Evolutionary conservation across 495 filamentous ascomycete genomes (phyloP), one percentile per base, ranked within the genome.

Genomic region (Rusavskia elegans): DNA sequence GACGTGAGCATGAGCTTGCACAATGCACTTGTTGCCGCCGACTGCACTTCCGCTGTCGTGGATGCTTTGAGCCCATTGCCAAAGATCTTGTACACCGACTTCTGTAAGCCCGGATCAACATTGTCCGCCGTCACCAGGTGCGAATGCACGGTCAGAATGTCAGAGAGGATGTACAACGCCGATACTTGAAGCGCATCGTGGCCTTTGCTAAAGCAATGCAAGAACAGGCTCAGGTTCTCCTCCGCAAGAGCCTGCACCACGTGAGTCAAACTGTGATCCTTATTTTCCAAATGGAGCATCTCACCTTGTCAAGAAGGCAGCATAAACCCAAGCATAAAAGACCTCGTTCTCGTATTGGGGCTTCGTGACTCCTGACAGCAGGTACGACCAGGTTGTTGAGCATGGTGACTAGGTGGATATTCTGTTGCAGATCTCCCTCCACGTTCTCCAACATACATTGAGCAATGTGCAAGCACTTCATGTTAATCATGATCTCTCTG

Each of bases 371-470:
- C 41, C 89, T 79, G 20, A 96, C 89, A 40, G 92, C 93, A 5
- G 93, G 93, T 1, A 97, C 87, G 38, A 99, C 85, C 3, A 97
- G 77, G 60, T 93, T 96, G 65, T 99, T 96, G 40, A 97, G 73
- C 85, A 96, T 95, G 29, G 85, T 85, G 2, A 94, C 85, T 14
- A 99, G 68, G 59, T 93, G 80, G 53, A 81, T 79, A 64, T 95
- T 95, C 44, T 85, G 71, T 64, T 95, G 89, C 29, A 97, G 71
- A 52, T 83, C 80, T 20, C 87, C 85, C 50, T 84, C 70, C 2
- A 96, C 85, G 59, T 95, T 92, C 62, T 93, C 79, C 40, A 99
- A 74, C 89, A 95, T 95, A 72, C 87, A 97, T 59, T 93, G 88
- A 21, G 93, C 89, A 58, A 99, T 95, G 61, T 96, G 87, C 36